Conservation (phyloP, 495 filamentous ascomycete species). For the Neurospora tetraspora region DNA sequence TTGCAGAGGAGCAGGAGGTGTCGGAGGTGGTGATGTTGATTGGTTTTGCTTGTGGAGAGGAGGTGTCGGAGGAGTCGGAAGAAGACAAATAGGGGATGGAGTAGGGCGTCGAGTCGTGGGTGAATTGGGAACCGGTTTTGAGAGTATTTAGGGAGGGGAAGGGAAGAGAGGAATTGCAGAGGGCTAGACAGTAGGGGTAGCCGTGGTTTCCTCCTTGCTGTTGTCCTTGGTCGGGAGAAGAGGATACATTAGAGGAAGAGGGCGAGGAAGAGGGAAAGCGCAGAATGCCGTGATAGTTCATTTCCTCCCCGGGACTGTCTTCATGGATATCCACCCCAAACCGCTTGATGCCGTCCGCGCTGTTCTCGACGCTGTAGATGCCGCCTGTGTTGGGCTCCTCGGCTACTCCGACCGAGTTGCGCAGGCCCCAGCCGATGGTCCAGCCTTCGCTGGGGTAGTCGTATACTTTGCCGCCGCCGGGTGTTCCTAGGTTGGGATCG, state of each 20-base stretch:
- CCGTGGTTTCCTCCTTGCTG: slow-evolving; percentile 43
- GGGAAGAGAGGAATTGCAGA: slow-evolving; percentile 41
- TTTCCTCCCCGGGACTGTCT: slow-evolving; percentile 64
- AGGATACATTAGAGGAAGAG: slow-evolving; percentile 25
- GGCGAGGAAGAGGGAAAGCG: not conserved
- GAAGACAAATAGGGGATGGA: not conserved
- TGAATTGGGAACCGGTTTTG: slow-evolving; percentile 29
- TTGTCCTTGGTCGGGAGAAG: slow-evolving; percentile 1
- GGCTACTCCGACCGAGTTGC: slow-evolving; percentile 60
- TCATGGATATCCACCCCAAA: slow-evolving; percentile 48
- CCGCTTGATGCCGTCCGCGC: slow-evolving; percentile 51
- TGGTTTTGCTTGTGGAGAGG: not conserved
- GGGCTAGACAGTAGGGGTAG: slow-evolving; percentile 60
- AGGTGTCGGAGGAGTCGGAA: not conserved
- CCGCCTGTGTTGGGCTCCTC: slow-evolving; percentile 41
- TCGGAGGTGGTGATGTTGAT: slow-evolving; percentile 29
- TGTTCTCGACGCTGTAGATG: slow-evolving; percentile 66
- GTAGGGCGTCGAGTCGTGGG: slow-evolving; percentile 5
- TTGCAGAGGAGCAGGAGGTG: slow-evolving; percentile 26
- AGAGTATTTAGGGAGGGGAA: slow-evolving; percentile 16
- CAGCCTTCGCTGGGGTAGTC: slow-evolving; percentile 38
- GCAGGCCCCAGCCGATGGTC: slow-evolving; percentile 59
- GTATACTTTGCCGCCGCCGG: slow-evolving; percentile 30
- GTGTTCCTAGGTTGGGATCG: slow-evolving; percentile 4
- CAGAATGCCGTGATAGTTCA: slow-evolving; percentile 61